Evolutionary conservation across 2,329 filamentous ascomycete genomes (phyloP).

Genomic region (Phialemonium atrogriseum): DNA sequence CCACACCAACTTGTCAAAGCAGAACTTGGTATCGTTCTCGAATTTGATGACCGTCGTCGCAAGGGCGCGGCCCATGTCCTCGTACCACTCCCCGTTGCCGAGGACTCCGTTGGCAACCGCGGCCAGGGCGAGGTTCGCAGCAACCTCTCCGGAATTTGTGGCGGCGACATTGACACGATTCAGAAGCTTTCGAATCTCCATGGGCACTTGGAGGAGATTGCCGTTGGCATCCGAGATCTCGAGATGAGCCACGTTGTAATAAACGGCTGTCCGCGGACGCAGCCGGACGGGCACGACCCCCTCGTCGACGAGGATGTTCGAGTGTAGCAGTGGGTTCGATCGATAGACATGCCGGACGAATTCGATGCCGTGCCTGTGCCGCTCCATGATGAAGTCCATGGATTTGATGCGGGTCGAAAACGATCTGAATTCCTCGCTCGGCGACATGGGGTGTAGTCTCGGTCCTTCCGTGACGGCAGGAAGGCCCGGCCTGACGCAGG

Average conservation of each 20-base stretch:
- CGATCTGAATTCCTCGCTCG: conserved; percentile 23
- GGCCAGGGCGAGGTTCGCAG: too few relatives aligned
- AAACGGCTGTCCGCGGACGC: background rate
- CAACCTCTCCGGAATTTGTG: too few relatives aligned
- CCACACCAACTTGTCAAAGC: background rate
- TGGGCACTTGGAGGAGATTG: conserved; percentile 1
- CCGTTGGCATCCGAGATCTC: background rate
- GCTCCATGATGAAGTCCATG: conserved; percentile 21
- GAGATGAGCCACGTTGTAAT: background rate
- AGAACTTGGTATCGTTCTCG: background rate
- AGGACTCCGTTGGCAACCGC: too few relatives aligned
- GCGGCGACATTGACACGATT: too few relatives aligned
- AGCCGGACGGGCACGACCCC: background rate
- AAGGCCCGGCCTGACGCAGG: conserved; percentile 22
- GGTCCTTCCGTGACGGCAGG: conserved; percentile 27
- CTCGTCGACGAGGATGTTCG: conserved; percentile 9
- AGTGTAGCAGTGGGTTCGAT: conserved; percentile 13
- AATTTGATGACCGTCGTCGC: background rate
- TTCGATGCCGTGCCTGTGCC: conserved; percentile 34
- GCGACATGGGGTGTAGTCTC: conserved; percentile 15
- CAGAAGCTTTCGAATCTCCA: too few relatives aligned
- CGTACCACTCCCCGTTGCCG: too few relatives aligned
- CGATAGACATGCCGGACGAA: conserved; percentile 48
- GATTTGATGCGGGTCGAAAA: conserved; percentile 23
- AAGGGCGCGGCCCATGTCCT: too few relatives aligned